Conservation (phyloP, 768 basidiomycete species). For the Boletellus ananas region DNA sequence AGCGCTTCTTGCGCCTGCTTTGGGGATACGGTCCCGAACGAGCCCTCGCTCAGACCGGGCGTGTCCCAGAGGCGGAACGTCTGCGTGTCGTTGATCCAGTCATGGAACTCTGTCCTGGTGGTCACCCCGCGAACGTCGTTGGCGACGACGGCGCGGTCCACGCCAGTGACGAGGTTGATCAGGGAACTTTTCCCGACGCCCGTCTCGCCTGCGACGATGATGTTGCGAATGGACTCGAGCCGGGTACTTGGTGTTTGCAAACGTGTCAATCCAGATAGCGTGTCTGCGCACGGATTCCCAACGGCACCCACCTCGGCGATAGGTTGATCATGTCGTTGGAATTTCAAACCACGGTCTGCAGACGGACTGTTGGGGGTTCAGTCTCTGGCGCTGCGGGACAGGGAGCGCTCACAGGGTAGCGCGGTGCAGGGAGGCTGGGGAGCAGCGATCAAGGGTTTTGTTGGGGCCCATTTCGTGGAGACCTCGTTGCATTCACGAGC, state of each 20-base stretch:
- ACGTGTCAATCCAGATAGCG: slow-evolving; percentile 5
- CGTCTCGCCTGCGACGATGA: slow-evolving; percentile 28
- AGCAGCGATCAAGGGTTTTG: slow-evolving; percentile 5
- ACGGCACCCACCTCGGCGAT: slow-evolving; percentile 3
- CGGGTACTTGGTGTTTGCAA: slow-evolving; percentile 1
- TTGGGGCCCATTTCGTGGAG: slow-evolving; percentile 4
- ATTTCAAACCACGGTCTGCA: neutral
- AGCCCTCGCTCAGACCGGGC: slow-evolving; percentile 29
- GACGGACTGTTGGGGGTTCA: neutral
- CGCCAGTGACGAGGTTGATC: slow-evolving; percentile 27
- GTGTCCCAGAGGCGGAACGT: slow-evolving; percentile 32
- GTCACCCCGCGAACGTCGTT: slow-evolving; percentile 25
- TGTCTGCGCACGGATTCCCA: too few relatives aligned
- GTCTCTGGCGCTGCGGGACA: neutral
- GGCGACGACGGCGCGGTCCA: slow-evolving; percentile 18
- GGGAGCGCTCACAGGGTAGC: slow-evolving; percentile 2
- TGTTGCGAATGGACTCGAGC: slow-evolving; percentile 22
- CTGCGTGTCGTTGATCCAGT: slow-evolving; percentile 11
- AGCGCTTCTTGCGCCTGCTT: slow-evolving; percentile 24
- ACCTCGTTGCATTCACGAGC: slow-evolving; percentile 24
- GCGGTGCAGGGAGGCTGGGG: neutral
- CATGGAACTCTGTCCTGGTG: slow-evolving; percentile 16
- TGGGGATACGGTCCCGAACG: slow-evolving; percentile 20
- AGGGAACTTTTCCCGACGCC: slow-evolving; percentile 32
- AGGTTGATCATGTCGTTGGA: slow-evolving; percentile 6